phyloP scores from a whole-genome alignment of 371 early-diverging fungal genomes.

The Dentiscutata heterogama region DNA sequence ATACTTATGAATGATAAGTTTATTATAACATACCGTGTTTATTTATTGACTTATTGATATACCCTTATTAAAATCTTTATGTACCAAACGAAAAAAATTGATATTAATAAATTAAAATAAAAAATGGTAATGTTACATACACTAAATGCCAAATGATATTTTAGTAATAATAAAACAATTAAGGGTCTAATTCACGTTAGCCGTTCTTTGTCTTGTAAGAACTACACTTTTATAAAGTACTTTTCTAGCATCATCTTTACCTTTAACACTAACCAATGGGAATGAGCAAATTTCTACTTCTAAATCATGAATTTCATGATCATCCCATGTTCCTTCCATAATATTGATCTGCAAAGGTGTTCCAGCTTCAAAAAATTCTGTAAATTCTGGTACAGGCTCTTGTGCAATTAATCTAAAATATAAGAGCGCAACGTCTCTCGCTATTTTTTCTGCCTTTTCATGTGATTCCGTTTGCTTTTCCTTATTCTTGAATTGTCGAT shows the following conservation, averaged over 20 bases:
- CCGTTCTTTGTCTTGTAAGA: neutral
- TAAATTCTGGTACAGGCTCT: constrained; percentile 43
- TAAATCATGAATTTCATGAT: constrained; percentile 14
- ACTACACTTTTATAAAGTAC: constrained; percentile 41
- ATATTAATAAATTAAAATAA: too few species aligned
- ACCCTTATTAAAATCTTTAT: too few species aligned
- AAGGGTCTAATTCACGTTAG: too few species aligned
- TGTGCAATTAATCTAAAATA: constrained; percentile 43
- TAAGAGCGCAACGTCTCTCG: constrained; percentile 15
- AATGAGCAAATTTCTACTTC: constrained; percentile 45
- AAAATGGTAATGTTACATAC: too few species aligned
- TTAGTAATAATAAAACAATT: too few species aligned
- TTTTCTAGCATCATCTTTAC: constrained; percentile 34
- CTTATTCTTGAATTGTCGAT: constrained; percentile 31
- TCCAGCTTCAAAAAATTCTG: constrained; percentile 29
- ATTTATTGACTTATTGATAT: too few species aligned
- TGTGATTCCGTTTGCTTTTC: neutral
- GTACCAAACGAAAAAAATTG: too few species aligned
- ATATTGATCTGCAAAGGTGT: neutral
- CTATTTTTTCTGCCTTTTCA: neutral
- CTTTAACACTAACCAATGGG: constrained; percentile 27
- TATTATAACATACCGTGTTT: too few species aligned
- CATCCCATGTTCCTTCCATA: constrained; percentile 44
- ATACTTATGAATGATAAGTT: too few species aligned
- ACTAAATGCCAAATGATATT: too few species aligned